A percentile compares a stretch with the other conserved stretches of the same genome.
These are phyloP conservation scores for Agaricus subrufescens DNA, from an alignment of 768 basidiomycete genomes.

Conservation along the genomic window DNA sequence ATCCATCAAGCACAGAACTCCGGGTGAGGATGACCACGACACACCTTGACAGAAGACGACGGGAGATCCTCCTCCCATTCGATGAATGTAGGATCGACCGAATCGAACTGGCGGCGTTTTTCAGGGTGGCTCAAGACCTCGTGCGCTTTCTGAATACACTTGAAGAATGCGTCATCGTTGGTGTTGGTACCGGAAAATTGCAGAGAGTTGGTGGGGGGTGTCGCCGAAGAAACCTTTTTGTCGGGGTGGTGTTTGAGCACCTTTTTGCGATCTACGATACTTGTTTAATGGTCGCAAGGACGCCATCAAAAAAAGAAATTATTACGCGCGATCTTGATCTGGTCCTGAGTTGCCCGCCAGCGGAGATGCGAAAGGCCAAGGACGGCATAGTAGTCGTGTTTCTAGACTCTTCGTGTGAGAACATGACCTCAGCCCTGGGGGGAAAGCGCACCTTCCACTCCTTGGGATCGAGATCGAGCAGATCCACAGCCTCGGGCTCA, in stretches of 20 bases:
- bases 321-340: slow-evolving; percentile 96
- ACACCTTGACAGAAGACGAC: slow-evolving; percentile 52
- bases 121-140: slow-evolving; percentile 88
- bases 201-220: slow-evolving; percentile 24
- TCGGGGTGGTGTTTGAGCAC: slow-evolving; percentile 99
- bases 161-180: slow-evolving; percentile 99
- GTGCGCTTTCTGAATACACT: slow-evolving; percentile 98
- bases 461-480: slow-evolving; percentile 84
- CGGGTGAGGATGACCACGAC: not conserved
- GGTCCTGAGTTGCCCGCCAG: slow-evolving; percentile 80
- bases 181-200: slow-evolving; percentile 59
- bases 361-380: slow-evolving; percentile 90
- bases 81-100: slow-evolving; percentile 78
- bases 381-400: slow-evolving; percentile 98
- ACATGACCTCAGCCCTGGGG: not conserved
- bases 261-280: slow-evolving; percentile 90
- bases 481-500: slow-evolving; percentile 72
- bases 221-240: slow-evolving; percentile 63
- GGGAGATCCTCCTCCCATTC: slow-evolving; percentile 78
- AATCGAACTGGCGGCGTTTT: slow-evolving; percentile 92
- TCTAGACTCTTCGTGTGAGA: slow-evolving; percentile 36
- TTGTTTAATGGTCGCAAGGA: not conserved
- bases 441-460: slow-evolving; percentile 81
- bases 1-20: not conserved
- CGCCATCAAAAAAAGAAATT: slow-evolving; percentile 25